Evolutionary conservation across 2,329 filamentous ascomycete species (phyloP).

Genomic region (Penicillium sp.): DNA sequence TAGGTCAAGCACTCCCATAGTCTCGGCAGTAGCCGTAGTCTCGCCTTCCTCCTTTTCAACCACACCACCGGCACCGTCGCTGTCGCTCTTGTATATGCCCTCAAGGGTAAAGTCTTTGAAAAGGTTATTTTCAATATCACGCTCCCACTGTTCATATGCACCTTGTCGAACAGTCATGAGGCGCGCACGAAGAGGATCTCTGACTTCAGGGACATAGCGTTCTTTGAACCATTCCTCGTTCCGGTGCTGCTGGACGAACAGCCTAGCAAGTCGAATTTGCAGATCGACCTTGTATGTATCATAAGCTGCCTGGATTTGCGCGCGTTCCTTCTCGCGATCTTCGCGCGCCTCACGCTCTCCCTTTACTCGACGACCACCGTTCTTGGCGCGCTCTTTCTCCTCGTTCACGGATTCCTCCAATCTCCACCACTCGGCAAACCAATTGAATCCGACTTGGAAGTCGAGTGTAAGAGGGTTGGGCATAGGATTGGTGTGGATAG

Average conservation of each 20-base stretch:
- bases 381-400: conserved; percentile 60
- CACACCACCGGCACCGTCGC: conserved; percentile 77
- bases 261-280: conserved; percentile 73
- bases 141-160: conserved; percentile 82
- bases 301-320: conserved; percentile 63
- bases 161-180: conserved; percentile 76
- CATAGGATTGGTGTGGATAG: conserved; percentile 56
- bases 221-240: conserved; percentile 98
- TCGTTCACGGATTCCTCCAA: conserved; percentile 62
- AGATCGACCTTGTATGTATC: conserved; percentile 65
- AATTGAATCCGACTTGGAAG: conserved; percentile 66
- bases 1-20: conserved; percentile 86
- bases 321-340: conserved; percentile 61
- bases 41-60: conserved; percentile 96
- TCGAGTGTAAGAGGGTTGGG: conserved; percentile 62
- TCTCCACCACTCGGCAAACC: conserved; percentile 68
- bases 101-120: conserved; percentile 96
- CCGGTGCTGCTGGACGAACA: conserved; percentile 89
- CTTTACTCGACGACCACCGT: conserved; percentile 58
- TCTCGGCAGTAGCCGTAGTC: conserved; percentile 84
- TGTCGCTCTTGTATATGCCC: conserved; percentile 89
- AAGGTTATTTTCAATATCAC: conserved; percentile 75
- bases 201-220: conserved; percentile 80
- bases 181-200: conserved; percentile 70
- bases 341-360: conserved; percentile 62